Conservation (phyloP, 148 eudicot genomes). For the Limonium bicolor region DNA sequence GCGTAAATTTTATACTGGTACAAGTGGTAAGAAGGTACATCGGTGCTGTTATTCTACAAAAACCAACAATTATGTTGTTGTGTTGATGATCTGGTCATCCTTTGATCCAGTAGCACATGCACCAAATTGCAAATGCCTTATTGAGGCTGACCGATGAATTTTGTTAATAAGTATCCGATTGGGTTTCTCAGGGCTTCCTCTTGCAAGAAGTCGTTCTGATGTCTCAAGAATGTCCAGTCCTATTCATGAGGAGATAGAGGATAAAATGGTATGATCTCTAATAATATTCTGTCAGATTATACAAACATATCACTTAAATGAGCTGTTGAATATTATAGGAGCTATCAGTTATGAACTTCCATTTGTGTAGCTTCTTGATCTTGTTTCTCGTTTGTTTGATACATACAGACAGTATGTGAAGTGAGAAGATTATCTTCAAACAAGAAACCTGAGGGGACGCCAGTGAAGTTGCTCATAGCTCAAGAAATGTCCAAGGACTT, state of each 20-base stretch:
- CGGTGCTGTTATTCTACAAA: neutral
- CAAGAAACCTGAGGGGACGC: constrained; percentile 42
- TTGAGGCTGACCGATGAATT: neutral
- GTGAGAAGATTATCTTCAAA: constrained; percentile 26
- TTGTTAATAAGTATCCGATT: constrained; percentile 1
- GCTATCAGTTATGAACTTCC: neutral
- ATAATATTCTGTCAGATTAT: neutral
- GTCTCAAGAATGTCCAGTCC: constrained; percentile 33
- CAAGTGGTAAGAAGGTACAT: neutral
- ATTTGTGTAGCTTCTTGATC: neutral
- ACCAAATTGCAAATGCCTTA: neutral
- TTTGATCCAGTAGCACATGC: neutral
- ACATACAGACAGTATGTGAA: constrained; percentile 49
- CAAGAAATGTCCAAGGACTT: constrained; percentile 73
- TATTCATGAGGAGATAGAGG: constrained; percentile 33
- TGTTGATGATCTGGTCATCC: neutral
- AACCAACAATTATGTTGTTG: too few species aligned
- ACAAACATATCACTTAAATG: neutral
- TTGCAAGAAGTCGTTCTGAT: constrained; percentile 61
- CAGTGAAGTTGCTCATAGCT: constrained; percentile 86
- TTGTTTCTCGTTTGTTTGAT: neutral
- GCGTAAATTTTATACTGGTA: neutral
- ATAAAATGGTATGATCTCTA: constrained; percentile 37
- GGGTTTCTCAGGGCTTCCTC: constrained; percentile 39
- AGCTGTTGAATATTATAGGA: neutral